Conservation (phyloP, 1,284 basidiomycete species). For the Leucocoprinus gongylophorus region DNA sequence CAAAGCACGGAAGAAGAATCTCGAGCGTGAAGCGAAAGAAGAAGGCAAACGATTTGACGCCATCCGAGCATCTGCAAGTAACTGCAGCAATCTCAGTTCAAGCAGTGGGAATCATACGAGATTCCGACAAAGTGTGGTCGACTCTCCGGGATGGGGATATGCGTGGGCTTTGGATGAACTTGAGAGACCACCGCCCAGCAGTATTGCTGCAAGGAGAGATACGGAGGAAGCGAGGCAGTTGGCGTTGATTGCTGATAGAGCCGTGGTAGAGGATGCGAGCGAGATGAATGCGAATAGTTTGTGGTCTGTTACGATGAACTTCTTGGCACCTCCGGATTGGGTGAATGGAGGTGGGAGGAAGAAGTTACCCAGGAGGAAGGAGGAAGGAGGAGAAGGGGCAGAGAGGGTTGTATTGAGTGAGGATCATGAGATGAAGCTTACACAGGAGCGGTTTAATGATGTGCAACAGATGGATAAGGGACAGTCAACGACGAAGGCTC, state of each 20-base stretch:
- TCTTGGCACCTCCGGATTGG: constrained; percentile 41
- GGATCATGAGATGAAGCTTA: neutral
- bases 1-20: constrained; percentile 50
- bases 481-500: neutral
- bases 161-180: constrained; percentile 70
- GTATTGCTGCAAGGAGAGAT: constrained; percentile 72
- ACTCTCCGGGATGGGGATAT: constrained; percentile 55
- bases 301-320: constrained; percentile 59
- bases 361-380: neutral
- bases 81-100: constrained; percentile 11
- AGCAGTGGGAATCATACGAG: constrained; percentile 22
- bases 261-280: constrained; percentile 47
- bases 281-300: constrained; percentile 59
- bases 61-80: constrained; percentile 8
- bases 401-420: neutral
- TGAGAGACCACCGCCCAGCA: constrained; percentile 74
- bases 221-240: constrained; percentile 66
- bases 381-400: neutral
- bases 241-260: constrained; percentile 63
- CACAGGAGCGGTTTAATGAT: neutral
- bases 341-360: constrained; percentile 14
- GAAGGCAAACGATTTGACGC: constrained; percentile 38
- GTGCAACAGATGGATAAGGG: neutral
- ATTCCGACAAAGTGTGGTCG: constrained; percentile 40
- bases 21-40: constrained; percentile 48